Conservation (phyloP, 2,329 filamentous ascomycete species). For the Colletotrichum scovillei region DNA sequence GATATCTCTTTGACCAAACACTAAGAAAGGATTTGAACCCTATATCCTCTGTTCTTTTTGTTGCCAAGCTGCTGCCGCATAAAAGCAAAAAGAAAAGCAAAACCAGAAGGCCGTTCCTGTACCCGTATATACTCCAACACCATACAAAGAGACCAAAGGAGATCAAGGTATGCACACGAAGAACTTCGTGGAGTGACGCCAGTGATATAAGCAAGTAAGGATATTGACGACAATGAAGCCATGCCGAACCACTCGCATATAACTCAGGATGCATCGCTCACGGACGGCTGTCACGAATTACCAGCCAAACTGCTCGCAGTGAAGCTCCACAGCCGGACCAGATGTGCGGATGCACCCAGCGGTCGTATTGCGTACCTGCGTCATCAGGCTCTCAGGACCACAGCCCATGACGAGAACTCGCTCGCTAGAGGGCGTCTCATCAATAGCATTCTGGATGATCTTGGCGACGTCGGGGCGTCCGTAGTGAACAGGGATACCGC, state of each 20-base stretch:
- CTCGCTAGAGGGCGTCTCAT: conserved; percentile 41
- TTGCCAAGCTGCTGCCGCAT: conserved; percentile 3
- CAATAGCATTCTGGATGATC: conserved; percentile 48
- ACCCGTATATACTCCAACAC: conserved; percentile 28
- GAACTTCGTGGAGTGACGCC: neutral
- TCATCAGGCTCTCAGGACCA: conserved; percentile 57
- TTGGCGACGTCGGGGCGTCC: conserved; percentile 50
- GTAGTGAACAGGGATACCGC: conserved; percentile 42
- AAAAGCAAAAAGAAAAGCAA: neutral
- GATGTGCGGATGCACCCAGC: conserved; percentile 51
- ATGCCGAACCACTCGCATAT: too few relatives aligned
- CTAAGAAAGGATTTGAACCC: neutral
- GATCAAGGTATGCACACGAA: conserved; percentile 21
- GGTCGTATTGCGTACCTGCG: conserved; percentile 53
- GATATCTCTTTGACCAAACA: neutral
- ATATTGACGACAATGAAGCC: neutral
- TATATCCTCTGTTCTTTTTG: neutral
- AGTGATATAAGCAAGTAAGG: neutral
- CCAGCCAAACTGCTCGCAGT: conserved; percentile 61
- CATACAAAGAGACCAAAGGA: neutral
- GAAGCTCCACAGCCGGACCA: conserved; percentile 58
- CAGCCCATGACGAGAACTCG: conserved; percentile 58
- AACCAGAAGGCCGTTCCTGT: neutral
- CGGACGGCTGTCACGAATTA: conserved; percentile 35
- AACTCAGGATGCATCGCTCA: neutral